Evolutionary conservation across 164 flowering plant genomes (phyloP).

Genomic region (Umbellularia californica): DNA sequence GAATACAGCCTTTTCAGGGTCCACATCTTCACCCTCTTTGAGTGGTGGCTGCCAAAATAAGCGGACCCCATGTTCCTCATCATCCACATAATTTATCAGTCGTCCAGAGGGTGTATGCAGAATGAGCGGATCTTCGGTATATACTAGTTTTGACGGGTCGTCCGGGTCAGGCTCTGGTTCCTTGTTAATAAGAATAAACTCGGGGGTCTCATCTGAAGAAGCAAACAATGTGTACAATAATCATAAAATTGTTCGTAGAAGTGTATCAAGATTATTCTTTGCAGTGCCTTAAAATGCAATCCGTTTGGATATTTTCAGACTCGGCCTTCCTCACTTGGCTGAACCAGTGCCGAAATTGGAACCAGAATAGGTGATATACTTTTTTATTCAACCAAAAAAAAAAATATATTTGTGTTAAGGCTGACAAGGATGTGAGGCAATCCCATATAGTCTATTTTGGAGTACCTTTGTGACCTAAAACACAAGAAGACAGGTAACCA

Average conservation of each 20-base stretch:
- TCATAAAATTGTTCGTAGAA: background rate
- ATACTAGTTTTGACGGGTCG: constrained; percentile 60
- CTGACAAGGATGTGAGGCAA: background rate
- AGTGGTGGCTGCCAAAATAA: constrained; percentile 85
- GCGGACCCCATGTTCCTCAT: constrained; percentile 74
- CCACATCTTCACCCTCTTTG: constrained; percentile 63
- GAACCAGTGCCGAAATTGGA: background rate
- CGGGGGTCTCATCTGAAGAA: constrained; percentile 56
- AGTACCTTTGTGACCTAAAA: background rate
- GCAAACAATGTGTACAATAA: background rate
- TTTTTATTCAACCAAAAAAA: background rate
- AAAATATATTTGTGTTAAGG: background rate
- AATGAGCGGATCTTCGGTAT: constrained; percentile 76
- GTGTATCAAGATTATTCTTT: background rate
- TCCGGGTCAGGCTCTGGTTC: constrained; percentile 82
- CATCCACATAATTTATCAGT: constrained; percentile 71
- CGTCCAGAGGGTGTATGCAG: constrained; percentile 69
- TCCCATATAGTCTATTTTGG: background rate
- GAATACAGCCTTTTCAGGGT: constrained; percentile 60
- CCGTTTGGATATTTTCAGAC: too few species aligned
- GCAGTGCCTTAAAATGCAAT: too few species aligned
- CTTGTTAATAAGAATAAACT: constrained; percentile 70
- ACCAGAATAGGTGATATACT: background rate
- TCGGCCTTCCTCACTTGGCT: background rate
- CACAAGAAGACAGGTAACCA: too few species aligned